Evolutionary conservation across 2,329 filamentous ascomycete species (phyloP).

Genomic region (Neofusicoccum cordaticola): DNA sequence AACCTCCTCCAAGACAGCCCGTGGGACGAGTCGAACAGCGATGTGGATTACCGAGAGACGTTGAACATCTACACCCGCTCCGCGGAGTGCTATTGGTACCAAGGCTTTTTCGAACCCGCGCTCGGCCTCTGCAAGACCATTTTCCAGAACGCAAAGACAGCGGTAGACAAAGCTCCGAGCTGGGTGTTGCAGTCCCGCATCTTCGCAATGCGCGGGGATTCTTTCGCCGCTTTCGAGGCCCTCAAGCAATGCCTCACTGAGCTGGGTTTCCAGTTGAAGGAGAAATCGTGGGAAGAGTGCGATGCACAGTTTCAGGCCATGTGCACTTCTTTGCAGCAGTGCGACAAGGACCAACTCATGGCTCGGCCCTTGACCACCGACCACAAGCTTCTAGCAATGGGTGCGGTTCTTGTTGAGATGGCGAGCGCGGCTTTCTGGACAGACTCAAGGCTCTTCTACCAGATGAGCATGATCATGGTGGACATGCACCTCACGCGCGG

Average conservation of each 20-base stretch:
- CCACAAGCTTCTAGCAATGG: constrained; percentile 59
- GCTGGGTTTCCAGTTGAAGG: constrained; percentile 65
- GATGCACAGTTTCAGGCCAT: constrained; percentile 67
- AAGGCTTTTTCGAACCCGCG: constrained; percentile 68
- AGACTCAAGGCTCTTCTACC: constrained; percentile 69
- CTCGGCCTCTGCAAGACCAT: constrained; percentile 67
- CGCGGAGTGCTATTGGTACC: constrained; percentile 79
- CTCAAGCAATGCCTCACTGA: constrained; percentile 69
- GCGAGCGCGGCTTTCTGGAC: constrained; percentile 72
- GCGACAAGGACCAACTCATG: constrained; percentile 53
- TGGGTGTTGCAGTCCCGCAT: constrained; percentile 82
- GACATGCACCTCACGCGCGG: constrained; percentile 63
- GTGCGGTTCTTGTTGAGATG: constrained; percentile 68
- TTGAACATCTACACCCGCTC: constrained; percentile 73
- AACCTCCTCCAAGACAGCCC: constrained; percentile 74
- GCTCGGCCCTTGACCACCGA: constrained; percentile 35
- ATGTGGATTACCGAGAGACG: constrained; percentile 84
- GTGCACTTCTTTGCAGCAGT: constrained; percentile 28
- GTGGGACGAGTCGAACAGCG: constrained; percentile 68
- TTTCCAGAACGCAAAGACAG: constrained; percentile 65
- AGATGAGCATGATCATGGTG: constrained; percentile 65
- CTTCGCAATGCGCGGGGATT: constrained; percentile 70
- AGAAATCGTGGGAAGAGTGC: constrained; percentile 70
- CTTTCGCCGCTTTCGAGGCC: constrained; percentile 63
- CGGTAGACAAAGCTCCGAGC: constrained; percentile 78